Conservation (phyloP, 169 alveolate species). For the Amoebophrya sp. region DNA sequence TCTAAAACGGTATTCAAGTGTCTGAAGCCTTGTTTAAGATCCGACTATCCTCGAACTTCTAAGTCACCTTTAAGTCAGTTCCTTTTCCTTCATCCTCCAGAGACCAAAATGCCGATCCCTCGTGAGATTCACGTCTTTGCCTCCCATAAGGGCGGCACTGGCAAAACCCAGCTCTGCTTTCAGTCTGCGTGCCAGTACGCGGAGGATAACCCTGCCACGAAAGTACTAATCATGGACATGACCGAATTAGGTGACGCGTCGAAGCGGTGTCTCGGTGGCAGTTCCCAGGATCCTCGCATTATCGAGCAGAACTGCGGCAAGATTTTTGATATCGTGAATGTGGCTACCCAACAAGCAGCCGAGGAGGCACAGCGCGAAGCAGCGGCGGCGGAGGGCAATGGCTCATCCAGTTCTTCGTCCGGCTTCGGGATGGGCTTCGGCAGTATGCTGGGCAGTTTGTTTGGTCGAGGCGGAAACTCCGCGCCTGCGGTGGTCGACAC, state of each 20-base stretch:
- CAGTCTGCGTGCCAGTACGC: conserved; percentile 9
- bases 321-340: neutral
- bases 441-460: no score
- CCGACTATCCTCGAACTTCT: no score
- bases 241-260: neutral
- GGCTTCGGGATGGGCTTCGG: no score
- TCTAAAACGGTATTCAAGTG: no score
- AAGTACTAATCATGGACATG: neutral
- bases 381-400: neutral
- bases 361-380: neutral
- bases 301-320: neutral
- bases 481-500: neutral
- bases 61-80: no score
- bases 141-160: conserved; percentile 20
- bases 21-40: no score
- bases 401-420: no score
- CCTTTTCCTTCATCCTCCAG: no score
- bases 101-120: neutral
- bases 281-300: neutral
- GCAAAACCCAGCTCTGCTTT: conserved; percentile 13
- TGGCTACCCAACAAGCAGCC: neutral
- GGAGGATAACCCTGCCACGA: neutral
- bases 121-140: conserved; percentile 4
- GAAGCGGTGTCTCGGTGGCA: neutral
- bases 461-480: neutral